These are phyloP conservation scores for Leccinellum rugosiceps DNA, from an alignment of 768 basidiomycete species.

Conservation along the genomic window DNA sequence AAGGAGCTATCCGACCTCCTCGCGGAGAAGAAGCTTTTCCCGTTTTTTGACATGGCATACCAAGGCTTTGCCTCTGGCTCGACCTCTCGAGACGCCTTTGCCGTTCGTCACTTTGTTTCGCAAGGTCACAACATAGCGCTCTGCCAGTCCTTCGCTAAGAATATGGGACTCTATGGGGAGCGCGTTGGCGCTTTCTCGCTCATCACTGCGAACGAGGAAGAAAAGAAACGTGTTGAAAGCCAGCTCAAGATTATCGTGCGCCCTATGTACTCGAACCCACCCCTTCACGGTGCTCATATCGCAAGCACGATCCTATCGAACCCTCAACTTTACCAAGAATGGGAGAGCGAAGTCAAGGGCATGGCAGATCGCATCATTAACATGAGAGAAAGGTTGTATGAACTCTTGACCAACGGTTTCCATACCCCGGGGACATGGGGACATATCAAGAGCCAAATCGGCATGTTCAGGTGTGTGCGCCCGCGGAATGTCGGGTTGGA, in stretches of 20 bases:
- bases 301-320: slow-evolving; percentile 81
- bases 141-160: slow-evolving; percentile 97
- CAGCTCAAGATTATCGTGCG: slow-evolving; percentile 95
- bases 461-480: slow-evolving; percentile 86
- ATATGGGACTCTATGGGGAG: slow-evolving; percentile 98
- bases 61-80: slow-evolving; percentile 98
- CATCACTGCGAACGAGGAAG: slow-evolving; percentile 61
- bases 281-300: slow-evolving; percentile 83
- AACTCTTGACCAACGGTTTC: slow-evolving; percentile 68
- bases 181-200: slow-evolving; percentile 97
- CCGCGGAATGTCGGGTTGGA: neutral
- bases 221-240: slow-evolving; percentile 84
- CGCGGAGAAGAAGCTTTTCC: slow-evolving; percentile 88
- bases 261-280: slow-evolving; percentile 98
- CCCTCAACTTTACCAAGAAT: slow-evolving; percentile 72
- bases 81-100: slow-evolving; percentile 88
- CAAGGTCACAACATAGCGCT: slow-evolving; percentile 89
- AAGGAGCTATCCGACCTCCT: slow-evolving; percentile 81
- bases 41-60: slow-evolving; percentile 99
- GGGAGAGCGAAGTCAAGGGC: slow-evolving; percentile 89
- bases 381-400: slow-evolving; percentile 85
- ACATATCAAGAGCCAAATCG: slow-evolving; percentile 93
- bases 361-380: slow-evolving; percentile 95
- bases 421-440: slow-evolving; percentile 94
- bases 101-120: slow-evolving; percentile 89